phyloP scores from a whole-genome alignment of 768 basidiomycete genomes.

The Paxillus involutus region DNA sequence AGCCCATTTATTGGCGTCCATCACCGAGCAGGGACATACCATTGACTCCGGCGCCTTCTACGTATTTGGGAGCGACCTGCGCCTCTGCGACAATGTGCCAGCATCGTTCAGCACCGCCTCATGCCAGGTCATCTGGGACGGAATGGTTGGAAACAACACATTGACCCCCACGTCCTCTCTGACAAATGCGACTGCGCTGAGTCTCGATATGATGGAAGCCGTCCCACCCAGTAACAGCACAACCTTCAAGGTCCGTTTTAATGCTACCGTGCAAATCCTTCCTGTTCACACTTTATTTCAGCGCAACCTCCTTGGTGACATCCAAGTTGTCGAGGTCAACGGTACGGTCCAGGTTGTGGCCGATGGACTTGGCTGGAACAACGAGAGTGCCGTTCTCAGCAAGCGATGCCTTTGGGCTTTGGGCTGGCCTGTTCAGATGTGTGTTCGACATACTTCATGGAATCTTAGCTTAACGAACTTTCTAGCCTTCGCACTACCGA shows the following conservation, averaged over 20 bases:
- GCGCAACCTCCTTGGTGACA: slow-evolving; percentile 17
- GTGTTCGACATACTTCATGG: slow-evolving; percentile 22
- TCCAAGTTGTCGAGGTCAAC: slow-evolving; percentile 27
- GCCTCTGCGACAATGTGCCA: slow-evolving; percentile 58
- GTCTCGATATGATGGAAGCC: neutral
- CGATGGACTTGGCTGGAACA: slow-evolving; percentile 33
- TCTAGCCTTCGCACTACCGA: slow-evolving; percentile 66
- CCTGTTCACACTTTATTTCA: slow-evolving; percentile 3
- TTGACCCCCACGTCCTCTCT: neutral
- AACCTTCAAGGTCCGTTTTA: slow-evolving; percentile 1
- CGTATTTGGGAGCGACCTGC: slow-evolving; percentile 49
- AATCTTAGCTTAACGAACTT: neutral
- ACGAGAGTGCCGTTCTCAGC: slow-evolving; percentile 40
- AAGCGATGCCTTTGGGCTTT: slow-evolving; percentile 56
- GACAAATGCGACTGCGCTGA: neutral
- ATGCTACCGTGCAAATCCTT: neutral
- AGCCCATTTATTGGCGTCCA: slow-evolving; percentile 47
- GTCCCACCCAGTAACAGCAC: neutral
- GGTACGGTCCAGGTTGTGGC: slow-evolving; percentile 26
- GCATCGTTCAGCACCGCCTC: slow-evolving; percentile 25
- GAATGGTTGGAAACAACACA: slow-evolving; percentile 19
- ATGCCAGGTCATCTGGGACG: slow-evolving; percentile 61
- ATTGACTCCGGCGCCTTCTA: slow-evolving; percentile 42
- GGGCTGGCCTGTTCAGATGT: slow-evolving; percentile 73
- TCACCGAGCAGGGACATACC: slow-evolving; percentile 51